Base-by-base conservation (phyloP, 371 early-diverging fungal genomes). In the Mucor saturninus region DNA sequence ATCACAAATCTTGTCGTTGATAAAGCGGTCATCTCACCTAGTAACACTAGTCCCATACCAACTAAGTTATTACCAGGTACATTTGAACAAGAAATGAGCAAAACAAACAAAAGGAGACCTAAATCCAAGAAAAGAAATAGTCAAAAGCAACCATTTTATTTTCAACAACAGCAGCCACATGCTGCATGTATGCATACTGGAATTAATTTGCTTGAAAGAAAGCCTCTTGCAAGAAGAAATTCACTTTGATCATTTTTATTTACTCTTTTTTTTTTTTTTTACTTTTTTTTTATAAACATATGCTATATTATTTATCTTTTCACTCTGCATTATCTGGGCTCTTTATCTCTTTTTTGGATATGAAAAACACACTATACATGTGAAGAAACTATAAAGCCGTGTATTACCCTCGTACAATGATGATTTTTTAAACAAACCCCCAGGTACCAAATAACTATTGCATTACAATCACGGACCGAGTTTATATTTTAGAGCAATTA, bases 1-100 rank as follows among this genome's bases (percentile, higher is more conserved):
- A 42, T 70, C 14, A 58, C 66, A 29, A 70, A 66, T 54, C 43
- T 70, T 7, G 54, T 70, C 6, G 54, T 70, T 5, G 62, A 59
- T 29, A 57, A 62, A 37, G 60, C 50, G 7, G 32, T 59, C 26
- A 32, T 54, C 30, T 28, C 30, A 30, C 50, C 50, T 0, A 50
- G 14, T 11, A 50, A 13, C 43, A n/a, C 43, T 42, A n/a, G 14
- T 30, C 29, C 30, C 10, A 30, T 13, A 31, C 11, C 50, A 50
- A 50, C 50, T 13, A 29, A 50, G 4, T 2, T 50, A 10, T 50
- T 50, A 11, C 50, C 50, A 30, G 50, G 45, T 40, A 29, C 40
- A 40, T 50, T 50, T 50, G 31, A 53, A 15, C 56, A 56, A 32
- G 21, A 39, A 29, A 5, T n/a, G 6, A 38, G 4, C 10, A 42